phyloP scores from a whole-genome alignment of 2,329 filamentous ascomycete species.

The Ophiostoma angusticollis region DNA sequence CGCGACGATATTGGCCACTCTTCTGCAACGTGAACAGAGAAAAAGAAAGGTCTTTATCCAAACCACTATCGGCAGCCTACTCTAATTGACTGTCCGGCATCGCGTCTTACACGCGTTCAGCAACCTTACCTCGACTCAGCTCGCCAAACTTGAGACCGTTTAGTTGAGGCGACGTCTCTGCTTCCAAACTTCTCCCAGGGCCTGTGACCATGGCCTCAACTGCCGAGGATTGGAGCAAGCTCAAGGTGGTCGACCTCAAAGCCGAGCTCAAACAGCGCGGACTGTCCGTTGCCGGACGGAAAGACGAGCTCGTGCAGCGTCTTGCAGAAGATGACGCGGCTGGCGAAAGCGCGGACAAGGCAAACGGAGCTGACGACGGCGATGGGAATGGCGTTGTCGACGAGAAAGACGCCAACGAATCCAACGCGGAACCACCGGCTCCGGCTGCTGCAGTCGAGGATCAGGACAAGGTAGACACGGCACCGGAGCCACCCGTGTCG shows the following conservation, averaged over 20 bases:
- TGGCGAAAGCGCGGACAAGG: neutral
- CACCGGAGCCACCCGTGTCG: constrained; percentile 10
- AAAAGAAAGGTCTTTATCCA: no score
- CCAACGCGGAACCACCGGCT: no score
- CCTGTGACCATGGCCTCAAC: constrained; percentile 25
- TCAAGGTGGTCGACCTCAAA: constrained; percentile 65
- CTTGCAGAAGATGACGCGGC: constrained; percentile 26
- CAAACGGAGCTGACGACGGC: neutral
- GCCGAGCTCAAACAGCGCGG: constrained; percentile 60
- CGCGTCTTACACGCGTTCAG: no score
- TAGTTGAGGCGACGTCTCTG: no score
- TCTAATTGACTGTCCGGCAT: no score
- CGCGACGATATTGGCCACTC: no score
- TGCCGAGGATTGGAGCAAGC: constrained; percentile 39
- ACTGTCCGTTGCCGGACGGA: constrained; percentile 56
- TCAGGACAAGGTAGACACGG: no score
- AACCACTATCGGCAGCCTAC: no score
- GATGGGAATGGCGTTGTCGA: neutral
- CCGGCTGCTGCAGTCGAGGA: constrained; percentile 5
- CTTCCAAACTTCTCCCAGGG: no score
- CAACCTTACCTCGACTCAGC: no score
- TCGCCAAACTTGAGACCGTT: no score
- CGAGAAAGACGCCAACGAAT: neutral
- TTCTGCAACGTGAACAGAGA: no score
- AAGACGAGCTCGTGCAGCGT: constrained; percentile 57